Evolutionary conservation across 345 rosid species (phyloP).

Genomic region (Hirschfeldia incana): DNA sequence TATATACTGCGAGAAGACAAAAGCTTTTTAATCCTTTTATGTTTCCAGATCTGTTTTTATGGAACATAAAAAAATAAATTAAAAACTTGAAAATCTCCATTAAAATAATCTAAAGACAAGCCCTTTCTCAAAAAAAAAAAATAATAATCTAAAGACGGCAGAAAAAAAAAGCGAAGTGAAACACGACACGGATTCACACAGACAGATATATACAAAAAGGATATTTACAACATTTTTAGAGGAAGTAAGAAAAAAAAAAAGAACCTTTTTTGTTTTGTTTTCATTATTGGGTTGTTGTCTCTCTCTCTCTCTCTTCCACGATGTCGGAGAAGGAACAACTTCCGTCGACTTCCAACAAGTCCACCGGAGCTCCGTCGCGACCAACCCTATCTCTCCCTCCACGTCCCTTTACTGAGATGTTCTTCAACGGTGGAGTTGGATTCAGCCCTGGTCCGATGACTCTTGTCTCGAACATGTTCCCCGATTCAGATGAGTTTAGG

Average conservation of each 20-base stretch:
- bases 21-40: neutral
- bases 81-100: neutral
- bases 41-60: neutral
- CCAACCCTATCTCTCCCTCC: conserved; percentile 69
- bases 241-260: neutral
- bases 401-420: conserved; percentile 49
- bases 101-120: conserved; percentile 4
- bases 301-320: neutral
- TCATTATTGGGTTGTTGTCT: conserved; percentile 30
- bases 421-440: conserved; percentile 50
- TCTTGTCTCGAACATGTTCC: conserved; percentile 69
- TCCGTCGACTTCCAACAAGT: conserved; percentile 39
- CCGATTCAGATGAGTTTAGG: conserved; percentile 71
- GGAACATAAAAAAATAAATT: neutral
- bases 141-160: conserved; percentile 17
- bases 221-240: neutral
- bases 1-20: neutral
- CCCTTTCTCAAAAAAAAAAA: no score
- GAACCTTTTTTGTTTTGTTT: conserved; percentile 12
- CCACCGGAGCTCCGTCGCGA: conserved; percentile 44
- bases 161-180: conserved; percentile 28
- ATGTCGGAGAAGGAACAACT: conserved; percentile 51
- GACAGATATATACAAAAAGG: conserved; percentile 36
- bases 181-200: conserved; percentile 43
- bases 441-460: conserved; percentile 95